A percentile compares a stretch with the other conserved stretches of the same genome.
Conservation (phyloP, 768 basidiomycete species). For the Amanita exitialis region DNA sequence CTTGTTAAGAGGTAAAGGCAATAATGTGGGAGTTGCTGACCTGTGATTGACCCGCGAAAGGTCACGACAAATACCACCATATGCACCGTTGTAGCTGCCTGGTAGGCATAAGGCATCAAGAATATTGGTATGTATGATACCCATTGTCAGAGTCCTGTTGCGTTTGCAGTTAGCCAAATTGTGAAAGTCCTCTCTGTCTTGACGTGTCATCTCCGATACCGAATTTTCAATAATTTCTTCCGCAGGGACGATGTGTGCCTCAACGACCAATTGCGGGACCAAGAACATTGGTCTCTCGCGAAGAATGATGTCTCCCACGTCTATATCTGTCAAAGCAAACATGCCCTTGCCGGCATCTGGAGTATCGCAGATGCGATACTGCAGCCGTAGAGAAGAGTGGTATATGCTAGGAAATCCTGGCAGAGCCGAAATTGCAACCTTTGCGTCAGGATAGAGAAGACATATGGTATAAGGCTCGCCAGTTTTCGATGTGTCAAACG, state of each 20-base stretch:
- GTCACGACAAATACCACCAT: background rate
- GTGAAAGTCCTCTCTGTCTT: background rate
- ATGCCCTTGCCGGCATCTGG: slow-evolving; percentile 8
- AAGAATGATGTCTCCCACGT: slow-evolving; percentile 1
- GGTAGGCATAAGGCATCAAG: background rate
- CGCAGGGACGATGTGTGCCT: background rate
- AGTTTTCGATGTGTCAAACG: background rate
- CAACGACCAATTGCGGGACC: background rate
- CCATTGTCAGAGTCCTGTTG: background rate
- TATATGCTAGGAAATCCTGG: slow-evolving; percentile 7
- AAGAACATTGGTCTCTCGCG: background rate
- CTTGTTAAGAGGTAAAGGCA: background rate
- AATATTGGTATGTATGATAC: background rate
- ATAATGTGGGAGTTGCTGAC: background rate
- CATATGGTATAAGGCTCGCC: background rate
- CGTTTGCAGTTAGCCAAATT: background rate
- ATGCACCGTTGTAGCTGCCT: background rate
- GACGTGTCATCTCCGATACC: background rate
- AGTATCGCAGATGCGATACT: background rate
- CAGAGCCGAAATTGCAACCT: slow-evolving; percentile 3
- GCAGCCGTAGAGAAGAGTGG: background rate
- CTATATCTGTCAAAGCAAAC: slow-evolving; percentile 4
- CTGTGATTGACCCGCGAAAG: background rate
- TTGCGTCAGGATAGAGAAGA: slow-evolving; percentile 7
- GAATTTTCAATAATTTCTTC: background rate